Percentiles rank a stretch among this genome's conserved stretches.
Evolutionary conservation across 140 eudicot species (phyloP).

Genomic region (Ambrosia hybrid): DNA sequence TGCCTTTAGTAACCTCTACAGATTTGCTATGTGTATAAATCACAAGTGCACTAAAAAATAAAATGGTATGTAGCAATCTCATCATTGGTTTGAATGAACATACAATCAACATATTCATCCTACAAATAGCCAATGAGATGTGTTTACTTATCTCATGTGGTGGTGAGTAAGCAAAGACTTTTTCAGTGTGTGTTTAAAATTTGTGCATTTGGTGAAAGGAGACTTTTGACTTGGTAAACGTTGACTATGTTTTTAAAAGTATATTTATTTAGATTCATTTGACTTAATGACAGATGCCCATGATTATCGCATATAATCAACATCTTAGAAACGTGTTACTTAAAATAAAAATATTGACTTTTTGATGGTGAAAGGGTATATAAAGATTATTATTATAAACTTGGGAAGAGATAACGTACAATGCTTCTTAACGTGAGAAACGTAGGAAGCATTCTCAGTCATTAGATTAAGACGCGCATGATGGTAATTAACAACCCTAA

Average conservation of each 20-base stretch:
- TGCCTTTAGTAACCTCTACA: slow-evolving; percentile 54
- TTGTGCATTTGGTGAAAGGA: neutral
- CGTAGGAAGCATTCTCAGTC: too few species aligned
- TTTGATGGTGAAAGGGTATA: too few species aligned
- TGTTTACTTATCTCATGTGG: neutral
- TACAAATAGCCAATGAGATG: neutral
- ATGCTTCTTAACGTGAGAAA: too few species aligned
- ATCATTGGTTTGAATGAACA: slow-evolving; percentile 3
- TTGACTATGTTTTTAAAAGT: neutral
- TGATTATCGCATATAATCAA: neutral
- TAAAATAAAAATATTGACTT: too few species aligned
- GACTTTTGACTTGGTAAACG: neutral
- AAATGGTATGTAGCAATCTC: neutral
- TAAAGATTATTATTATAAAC: too few species aligned
- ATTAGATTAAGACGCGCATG: too few species aligned
- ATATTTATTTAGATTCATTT: neutral
- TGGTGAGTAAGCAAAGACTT: neutral
- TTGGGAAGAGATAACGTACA: too few species aligned
- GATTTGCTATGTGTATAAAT: neutral
- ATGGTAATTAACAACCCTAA: too few species aligned
- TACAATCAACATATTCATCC: neutral
- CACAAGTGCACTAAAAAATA: neutral
- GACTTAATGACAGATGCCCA: neutral
- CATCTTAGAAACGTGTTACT: neutral
- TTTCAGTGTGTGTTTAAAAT: neutral